A percentile compares a stretch with the other conserved stretches of the same genome.
Conservation (phyloP, 768 basidiomycete species). For the Hemileccinum rubropunctum region DNA sequence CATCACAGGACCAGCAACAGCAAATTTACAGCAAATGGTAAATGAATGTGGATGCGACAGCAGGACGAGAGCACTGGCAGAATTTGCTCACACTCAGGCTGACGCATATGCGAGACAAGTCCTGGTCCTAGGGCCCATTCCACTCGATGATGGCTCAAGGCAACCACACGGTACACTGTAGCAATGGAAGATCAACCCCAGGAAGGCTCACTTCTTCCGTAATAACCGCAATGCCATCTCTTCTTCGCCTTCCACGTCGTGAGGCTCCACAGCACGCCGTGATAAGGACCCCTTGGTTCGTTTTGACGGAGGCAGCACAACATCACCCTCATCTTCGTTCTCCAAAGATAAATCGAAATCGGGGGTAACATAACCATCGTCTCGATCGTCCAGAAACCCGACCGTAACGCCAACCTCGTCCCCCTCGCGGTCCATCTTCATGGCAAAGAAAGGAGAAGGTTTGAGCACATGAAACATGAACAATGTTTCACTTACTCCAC, state of each 20-base stretch:
- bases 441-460: neutral
- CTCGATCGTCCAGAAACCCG: conserved; percentile 44
- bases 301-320: conserved; percentile 29
- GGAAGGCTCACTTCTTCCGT: conserved; percentile 28
- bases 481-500: conserved; percentile 23
- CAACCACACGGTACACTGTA: too few relatives aligned
- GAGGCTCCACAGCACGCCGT: conserved; percentile 19
- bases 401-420: conserved; percentile 26
- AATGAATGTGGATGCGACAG: neutral
- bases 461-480: neutral
- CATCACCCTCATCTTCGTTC: conserved; percentile 36
- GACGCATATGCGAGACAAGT: too few relatives aligned
- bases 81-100: conserved; percentile 10
- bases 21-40: conserved; percentile 18
- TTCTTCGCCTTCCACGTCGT: conserved; percentile 53
- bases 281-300: conserved; percentile 31
- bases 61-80: too few relatives aligned
- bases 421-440: conserved; percentile 27
- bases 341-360: conserved; percentile 54
- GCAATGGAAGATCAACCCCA: neutral
- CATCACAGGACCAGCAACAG: too few relatives aligned
- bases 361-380: conserved; percentile 73
- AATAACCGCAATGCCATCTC: conserved; percentile 64
- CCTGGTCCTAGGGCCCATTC: too few relatives aligned
- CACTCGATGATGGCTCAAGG: too few relatives aligned